These are phyloP conservation scores for Hypomyces rosellus DNA, from an alignment of 2,329 filamentous ascomycete genomes.

Conservation along the genomic window DNA sequence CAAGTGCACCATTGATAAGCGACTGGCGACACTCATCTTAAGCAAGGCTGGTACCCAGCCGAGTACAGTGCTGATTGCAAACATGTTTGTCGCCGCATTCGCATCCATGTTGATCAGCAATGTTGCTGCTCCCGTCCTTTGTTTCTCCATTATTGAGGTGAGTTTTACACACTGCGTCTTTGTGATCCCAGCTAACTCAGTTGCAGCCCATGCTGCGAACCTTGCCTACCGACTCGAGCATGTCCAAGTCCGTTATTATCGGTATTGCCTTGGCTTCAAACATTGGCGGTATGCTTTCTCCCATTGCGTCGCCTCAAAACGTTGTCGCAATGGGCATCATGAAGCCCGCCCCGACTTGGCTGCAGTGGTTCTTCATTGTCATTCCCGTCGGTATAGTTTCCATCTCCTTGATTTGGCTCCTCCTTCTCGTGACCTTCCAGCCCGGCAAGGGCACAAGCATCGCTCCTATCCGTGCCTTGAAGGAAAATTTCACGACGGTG, in stretches of 20 bases:
- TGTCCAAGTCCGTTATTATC: slow-evolving; percentile 91
- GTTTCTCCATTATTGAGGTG: slow-evolving; percentile 95
- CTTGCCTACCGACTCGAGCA: slow-evolving; percentile 79
- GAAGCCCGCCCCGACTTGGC: slow-evolving; percentile 85
- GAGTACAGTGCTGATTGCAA: slow-evolving; percentile 83
- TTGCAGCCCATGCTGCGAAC: slow-evolving; percentile 83
- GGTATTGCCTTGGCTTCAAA: slow-evolving; percentile 94
- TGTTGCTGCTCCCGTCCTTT: slow-evolving; percentile 91
- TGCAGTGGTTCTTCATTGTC: slow-evolving; percentile 93
- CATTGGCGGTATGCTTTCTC: slow-evolving; percentile 91
- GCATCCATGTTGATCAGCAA: slow-evolving; percentile 99
- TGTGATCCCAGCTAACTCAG: neutral
- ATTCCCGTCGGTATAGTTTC: slow-evolving; percentile 89
- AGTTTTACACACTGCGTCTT: slow-evolving; percentile 16
- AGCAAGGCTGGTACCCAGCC: slow-evolving; percentile 94
- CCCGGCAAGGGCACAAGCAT: slow-evolving; percentile 82
- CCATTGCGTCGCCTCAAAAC: slow-evolving; percentile 95
- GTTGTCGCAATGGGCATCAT: slow-evolving; percentile 96
- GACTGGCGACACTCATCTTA: slow-evolving; percentile 90
- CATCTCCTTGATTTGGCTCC: slow-evolving; percentile 79
- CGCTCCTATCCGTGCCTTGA: slow-evolving; percentile 82
- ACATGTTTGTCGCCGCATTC: slow-evolving; percentile 97
- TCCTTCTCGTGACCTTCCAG: slow-evolving; percentile 79
- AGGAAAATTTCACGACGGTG: slow-evolving; percentile 77
- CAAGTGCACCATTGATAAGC: slow-evolving; percentile 96